Percentiles rank a stretch among this genome's conserved stretches.
phyloP scores from a whole-genome alignment of 225 moss, liverwort and hornwort genomes.

The Ulota crispa region DNA sequence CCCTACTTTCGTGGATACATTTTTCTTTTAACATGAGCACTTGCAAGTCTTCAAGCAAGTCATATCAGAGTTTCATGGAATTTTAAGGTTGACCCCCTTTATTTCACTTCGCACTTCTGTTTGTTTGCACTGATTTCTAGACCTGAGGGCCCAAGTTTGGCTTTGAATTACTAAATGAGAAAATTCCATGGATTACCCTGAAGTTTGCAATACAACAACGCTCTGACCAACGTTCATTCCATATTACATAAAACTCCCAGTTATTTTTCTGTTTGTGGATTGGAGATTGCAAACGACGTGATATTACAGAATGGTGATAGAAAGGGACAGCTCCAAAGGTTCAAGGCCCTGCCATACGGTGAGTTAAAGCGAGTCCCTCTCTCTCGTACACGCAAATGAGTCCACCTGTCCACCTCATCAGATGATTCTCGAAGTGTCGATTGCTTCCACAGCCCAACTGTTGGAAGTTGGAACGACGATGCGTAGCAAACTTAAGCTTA shows the following conservation, averaged over 20 bases:
- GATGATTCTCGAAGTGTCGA: conserved; percentile 2
- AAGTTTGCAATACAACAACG: too few species aligned
- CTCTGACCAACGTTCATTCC: too few species aligned
- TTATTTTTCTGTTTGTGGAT: not conserved
- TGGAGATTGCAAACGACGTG: conserved; percentile 26
- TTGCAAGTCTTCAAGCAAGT: conserved; percentile 22
- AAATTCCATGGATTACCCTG: too few species aligned
- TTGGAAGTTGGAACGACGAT: not conserved
- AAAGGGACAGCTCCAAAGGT: conserved; percentile 19
- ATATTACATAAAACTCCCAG: too few species aligned
- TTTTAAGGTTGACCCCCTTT: not conserved
- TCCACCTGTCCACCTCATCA: conserved; percentile 2
- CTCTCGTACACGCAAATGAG: conserved; percentile 4
- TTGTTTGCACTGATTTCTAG: not conserved
- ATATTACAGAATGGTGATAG: conserved; percentile 8
- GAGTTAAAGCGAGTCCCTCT: not conserved
- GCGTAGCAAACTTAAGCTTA: not conserved
- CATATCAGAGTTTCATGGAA: conserved; percentile 6
- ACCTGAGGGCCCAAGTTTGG: too few species aligned
- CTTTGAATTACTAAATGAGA: too few species aligned
- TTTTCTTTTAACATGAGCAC: conserved; percentile 21
- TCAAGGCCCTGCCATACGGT: conserved; percentile 1
- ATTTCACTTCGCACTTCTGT: not conserved
- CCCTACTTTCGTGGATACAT: not conserved
- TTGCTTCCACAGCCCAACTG: conserved; percentile 1